phyloP scores from a whole-genome alignment of 192 early-diverging fungal genomes.

The Backusella tarrabulga region DNA sequence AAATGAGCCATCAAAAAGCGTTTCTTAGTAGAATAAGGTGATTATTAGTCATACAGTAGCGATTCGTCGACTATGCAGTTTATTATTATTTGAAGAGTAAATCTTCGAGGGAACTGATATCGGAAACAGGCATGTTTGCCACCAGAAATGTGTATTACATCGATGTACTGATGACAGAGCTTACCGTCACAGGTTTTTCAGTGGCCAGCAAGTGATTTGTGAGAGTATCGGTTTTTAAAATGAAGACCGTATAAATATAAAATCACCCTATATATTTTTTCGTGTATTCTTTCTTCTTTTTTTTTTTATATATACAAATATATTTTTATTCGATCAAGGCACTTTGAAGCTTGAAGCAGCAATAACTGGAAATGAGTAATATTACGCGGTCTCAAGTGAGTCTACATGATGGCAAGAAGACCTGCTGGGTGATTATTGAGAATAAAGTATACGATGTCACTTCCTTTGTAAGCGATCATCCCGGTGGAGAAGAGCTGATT shows the following conservation, averaged over 20 bases:
- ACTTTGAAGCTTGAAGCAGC: background rate
- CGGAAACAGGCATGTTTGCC: too few species aligned
- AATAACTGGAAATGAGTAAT: background rate
- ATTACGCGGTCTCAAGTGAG: constrained; percentile 51
- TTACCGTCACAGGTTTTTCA: too few species aligned
- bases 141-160: too few species aligned
- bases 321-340: background rate
- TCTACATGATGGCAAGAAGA: constrained; percentile 60
- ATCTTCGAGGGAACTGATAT: too few species aligned
- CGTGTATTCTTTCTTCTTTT: too few species aligned
- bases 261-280: background rate
- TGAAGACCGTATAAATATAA: background rate
- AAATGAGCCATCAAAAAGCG: too few species aligned
- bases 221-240: background rate
- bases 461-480: constrained; percentile 84
- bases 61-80: too few species aligned
- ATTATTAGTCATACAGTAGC: too few species aligned
- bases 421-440: constrained; percentile 82
- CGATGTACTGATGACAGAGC: too few species aligned
- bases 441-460: constrained; percentile 89
- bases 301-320: background rate
- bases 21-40: too few species aligned
- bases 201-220: too few species aligned
- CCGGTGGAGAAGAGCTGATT: constrained; percentile 87
- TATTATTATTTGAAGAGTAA: too few species aligned